Evolutionary conservation across 169 alveolate species (phyloP).

Genomic region (Ichthyophthirius multifiliis): DNA sequence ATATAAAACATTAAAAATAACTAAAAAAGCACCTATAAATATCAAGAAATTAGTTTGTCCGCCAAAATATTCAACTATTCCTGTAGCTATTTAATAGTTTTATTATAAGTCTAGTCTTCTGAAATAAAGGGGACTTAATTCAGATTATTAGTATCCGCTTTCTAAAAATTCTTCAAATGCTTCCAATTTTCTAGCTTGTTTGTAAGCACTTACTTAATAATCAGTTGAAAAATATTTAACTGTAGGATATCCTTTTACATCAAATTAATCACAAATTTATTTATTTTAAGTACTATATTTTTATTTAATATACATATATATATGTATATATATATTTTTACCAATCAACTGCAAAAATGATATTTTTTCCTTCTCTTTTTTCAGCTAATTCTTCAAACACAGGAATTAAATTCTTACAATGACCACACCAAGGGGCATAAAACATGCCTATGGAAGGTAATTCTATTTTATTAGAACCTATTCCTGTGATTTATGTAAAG

Average conservation of each 20-base stretch:
- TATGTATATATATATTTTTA: background rate
- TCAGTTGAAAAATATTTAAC: background rate
- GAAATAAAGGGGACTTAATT: no score
- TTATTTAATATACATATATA: conserved; percentile 27
- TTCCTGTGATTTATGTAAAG: background rate
- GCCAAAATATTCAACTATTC: no score
- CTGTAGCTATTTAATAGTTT: no score
- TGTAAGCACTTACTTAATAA: no score
- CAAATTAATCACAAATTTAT: background rate
- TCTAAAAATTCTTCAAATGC: no score
- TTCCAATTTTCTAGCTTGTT: no score
- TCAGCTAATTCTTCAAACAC: conserved; percentile 37
- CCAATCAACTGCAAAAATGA: conserved; percentile 33
- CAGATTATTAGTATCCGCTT: no score
- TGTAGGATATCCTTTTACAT: conserved; percentile 4
- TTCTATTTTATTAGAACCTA: background rate
- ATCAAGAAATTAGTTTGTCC: no score
- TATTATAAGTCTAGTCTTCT: no score
- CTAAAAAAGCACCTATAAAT: no score
- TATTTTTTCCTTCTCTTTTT: conserved; percentile 13
- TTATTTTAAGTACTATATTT: background rate
- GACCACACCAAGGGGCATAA: conserved; percentile 55
- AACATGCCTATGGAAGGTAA: conserved; percentile 3
- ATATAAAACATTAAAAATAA: no score
- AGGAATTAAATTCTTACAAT: conserved; percentile 45